A percentile compares a stretch with the other conserved stretches of the same genome.
Conservation (phyloP, 2,329 filamentous ascomycete species). For the Blastomyces silverae region DNA sequence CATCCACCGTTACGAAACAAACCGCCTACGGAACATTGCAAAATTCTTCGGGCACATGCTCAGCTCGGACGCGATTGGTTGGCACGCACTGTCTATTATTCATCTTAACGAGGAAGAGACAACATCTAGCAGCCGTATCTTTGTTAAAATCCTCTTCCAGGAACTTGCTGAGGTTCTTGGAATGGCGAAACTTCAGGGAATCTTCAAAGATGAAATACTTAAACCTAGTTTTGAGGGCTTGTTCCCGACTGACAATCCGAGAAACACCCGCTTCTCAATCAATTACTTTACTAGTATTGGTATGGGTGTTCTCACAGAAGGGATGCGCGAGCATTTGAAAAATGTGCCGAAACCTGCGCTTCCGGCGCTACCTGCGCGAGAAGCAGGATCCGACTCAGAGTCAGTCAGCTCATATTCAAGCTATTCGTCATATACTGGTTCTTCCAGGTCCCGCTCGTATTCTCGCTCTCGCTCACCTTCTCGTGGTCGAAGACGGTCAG, state of each 20-base stretch:
- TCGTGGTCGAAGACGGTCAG: conserved; percentile 22
- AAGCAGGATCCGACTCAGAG: conserved; percentile 58
- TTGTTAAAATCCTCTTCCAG: conserved; percentile 96
- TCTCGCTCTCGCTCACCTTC: conserved; percentile 44
- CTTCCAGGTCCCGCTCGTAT: conserved; percentile 37
- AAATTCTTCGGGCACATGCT: conserved; percentile 91
- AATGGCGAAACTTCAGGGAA: conserved; percentile 67
- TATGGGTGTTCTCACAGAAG: conserved; percentile 89
- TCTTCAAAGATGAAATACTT: conserved; percentile 70
- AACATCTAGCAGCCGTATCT: conserved; percentile 92
- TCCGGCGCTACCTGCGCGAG: conserved; percentile 55
- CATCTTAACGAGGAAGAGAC: conserved; percentile 96
- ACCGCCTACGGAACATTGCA: conserved; percentile 87
- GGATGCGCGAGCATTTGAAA: conserved; percentile 84
- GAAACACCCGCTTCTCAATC: conserved; percentile 93
- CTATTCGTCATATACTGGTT: conserved; percentile 61
- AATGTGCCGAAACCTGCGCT: conserved; percentile 80
- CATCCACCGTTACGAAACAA: conserved; percentile 95
- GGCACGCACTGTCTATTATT: conserved; percentile 79
- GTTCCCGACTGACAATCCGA: conserved; percentile 81
- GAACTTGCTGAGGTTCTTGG: conserved; percentile 83
- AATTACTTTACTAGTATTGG: conserved; percentile 99
- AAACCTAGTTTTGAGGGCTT: conserved; percentile 73
- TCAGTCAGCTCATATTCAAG: conserved; percentile 61
- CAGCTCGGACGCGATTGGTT: conserved; percentile 78